Evolutionary conservation across 2,329 filamentous ascomycete genomes (phyloP).

Genomic region (Diaporthe velutina): DNA sequence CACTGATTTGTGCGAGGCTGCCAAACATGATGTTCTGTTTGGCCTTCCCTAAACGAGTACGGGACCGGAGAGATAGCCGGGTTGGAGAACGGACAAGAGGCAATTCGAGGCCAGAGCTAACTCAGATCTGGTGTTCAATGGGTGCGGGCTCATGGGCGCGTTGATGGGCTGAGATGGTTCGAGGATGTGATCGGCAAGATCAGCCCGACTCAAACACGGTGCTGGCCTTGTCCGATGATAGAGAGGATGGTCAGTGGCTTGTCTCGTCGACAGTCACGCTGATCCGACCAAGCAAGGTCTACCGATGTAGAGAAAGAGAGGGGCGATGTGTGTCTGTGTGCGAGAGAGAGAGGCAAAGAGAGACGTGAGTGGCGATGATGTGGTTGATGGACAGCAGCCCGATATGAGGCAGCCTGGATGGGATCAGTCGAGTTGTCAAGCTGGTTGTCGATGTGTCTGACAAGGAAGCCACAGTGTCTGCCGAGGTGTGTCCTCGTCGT

Average conservation of each 20-base stretch:
- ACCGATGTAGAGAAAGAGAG: not conserved
- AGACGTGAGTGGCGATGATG: not conserved
- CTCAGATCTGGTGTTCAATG: slow-evolving; percentile 6
- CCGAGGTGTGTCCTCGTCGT: not conserved
- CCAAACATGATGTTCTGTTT: slow-evolving; percentile 56
- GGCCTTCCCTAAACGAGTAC: not conserved
- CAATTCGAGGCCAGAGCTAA: slow-evolving; percentile 20
- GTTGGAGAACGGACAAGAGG: not conserved
- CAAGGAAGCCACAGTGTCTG: not conserved
- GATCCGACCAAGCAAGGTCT: slow-evolving; percentile 13
- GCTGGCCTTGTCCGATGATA: slow-evolving; percentile 17
- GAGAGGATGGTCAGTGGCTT: not conserved
- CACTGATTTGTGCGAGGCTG: slow-evolving; percentile 55
- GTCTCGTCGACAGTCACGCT: slow-evolving; percentile 15
- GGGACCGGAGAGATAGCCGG: not conserved
- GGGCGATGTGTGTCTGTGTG: too few relatives aligned
- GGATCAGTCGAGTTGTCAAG: not conserved
- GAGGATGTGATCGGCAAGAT: slow-evolving; percentile 21
- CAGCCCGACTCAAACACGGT: slow-evolving; percentile 31
- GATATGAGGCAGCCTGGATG: not conserved
- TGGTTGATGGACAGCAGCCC: not conserved
- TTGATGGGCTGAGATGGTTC: not conserved
- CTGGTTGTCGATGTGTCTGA: not conserved
- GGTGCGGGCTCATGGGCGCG: not conserved
- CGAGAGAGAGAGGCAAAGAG: not conserved